These are phyloP conservation scores for Fusarium luffae DNA, from an alignment of 2,329 filamentous ascomycete genomes.

Conservation along the genomic window DNA sequence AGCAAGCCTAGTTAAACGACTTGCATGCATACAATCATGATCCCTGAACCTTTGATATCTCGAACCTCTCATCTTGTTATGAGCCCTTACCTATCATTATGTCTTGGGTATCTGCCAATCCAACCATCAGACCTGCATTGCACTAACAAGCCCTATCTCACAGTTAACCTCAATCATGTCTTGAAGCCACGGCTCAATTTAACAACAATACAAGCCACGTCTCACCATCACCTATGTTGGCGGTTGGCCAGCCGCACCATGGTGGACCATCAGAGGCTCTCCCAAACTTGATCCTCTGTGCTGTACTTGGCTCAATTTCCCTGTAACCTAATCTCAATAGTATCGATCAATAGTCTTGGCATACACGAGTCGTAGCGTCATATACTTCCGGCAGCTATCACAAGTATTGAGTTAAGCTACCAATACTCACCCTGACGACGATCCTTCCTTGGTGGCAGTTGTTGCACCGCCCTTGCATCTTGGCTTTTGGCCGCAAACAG, in stretches of 20 bases:
- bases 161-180: not conserved
- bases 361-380: not conserved
- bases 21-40: not conserved
- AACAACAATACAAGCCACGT: slow-evolving; percentile 7
- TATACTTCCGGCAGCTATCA: not conserved
- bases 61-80: not conserved
- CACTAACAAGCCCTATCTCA: not conserved
- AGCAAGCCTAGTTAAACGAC: not conserved
- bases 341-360: not conserved
- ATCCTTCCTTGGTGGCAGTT: not conserved
- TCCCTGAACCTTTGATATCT: not conserved
- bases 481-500: not conserved
- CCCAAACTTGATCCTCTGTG: not conserved
- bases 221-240: not conserved
- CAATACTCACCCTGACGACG: not conserved
- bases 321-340: slow-evolving; percentile 1
- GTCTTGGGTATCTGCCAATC: not conserved
- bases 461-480: slow-evolving; percentile 16
- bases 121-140: too few relatives aligned
- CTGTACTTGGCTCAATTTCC: slow-evolving; percentile 8
- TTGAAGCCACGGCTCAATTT: not conserved
- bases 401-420: not conserved
- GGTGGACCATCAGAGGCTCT: not conserved
- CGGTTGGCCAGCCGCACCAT: not conserved
- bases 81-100: not conserved